Evolutionary conservation across 108 stramenopile species (phyloP), one percentile per base, ranked within the genome.

Genomic region (Cylindrotheca fusiformis): DNA sequence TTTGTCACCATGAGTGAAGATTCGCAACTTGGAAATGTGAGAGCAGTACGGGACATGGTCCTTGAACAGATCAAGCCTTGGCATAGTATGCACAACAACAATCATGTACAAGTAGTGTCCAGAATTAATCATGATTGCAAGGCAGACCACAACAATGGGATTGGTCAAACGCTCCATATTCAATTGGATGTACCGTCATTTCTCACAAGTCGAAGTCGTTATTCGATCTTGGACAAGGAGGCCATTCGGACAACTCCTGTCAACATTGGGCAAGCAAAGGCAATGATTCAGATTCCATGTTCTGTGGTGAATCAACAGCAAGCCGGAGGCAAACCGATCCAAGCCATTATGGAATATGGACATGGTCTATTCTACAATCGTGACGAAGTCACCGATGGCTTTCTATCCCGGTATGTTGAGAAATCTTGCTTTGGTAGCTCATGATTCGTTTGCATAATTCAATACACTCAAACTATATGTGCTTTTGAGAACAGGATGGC

Each of bases 351-450:
- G 52, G 85, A 93, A 46, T 88, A 69, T 61, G 91, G 91, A 17
- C 91, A 93, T 64, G 87, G 87, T 6, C 69, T 93, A 31, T 89
- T 93, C 31, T 76, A 64, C 46, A 75, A 66, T 61, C 74, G 86
- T 5, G 62, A 2, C 14, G 81, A 86, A 65, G 52, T 74, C 19
- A 25, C 25, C 0, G 57, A 69, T 41, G 20, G 48, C 12, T 78
- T 72, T 32, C 32, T 79, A 0, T 57, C 32, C 4, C 66, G 31
- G 57, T 24, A 52, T 17, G 51, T 41, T 10, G 10, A 41, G 36
- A 10, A 41, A 14, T 41, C 14, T 41, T 6, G n/a, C n/a, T n/a
- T n/a, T n/a, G n/a, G n/a, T n/a, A n/a, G n/a, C n/a, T n/a, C n/a
- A n/a, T n/a, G n/a, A n/a, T n/a, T n/a, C n/a, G n/a, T n/a, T n/a